phyloP scores from a whole-genome alignment of 2,329 filamentous ascomycete genomes.

The Calonectria pseudoreteaudii region DNA sequence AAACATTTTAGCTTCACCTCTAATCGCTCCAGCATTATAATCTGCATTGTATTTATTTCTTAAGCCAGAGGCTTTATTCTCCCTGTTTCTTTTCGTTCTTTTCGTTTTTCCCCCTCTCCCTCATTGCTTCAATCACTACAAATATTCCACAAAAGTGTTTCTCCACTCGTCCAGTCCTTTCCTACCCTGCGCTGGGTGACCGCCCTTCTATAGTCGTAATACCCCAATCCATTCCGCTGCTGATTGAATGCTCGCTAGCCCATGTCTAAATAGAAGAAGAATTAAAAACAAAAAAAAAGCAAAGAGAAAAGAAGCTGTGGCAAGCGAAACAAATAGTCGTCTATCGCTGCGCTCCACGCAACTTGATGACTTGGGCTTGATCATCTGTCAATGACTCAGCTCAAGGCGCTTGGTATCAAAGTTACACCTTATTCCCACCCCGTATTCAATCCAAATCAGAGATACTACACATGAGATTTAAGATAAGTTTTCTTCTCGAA shows the following conservation, averaged over 20 bases:
- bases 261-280: constrained; percentile 38
- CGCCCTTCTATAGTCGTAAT: constrained; percentile 40
- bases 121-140: not conserved
- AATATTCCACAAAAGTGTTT: not conserved
- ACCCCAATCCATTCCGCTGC: constrained; percentile 29
- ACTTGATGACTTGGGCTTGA: not conserved
- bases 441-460: constrained; percentile 16
- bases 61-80: not conserved
- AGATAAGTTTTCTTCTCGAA: not conserved
- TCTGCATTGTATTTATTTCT: not conserved
- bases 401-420: not conserved
- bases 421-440: not conserved
- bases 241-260: constrained; percentile 29
- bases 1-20: not conserved
- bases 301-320: constrained; percentile 19
- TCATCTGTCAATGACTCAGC: not conserved
- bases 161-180: not conserved
- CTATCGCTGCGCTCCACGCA: constrained; percentile 25
- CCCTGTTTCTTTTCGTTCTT: not conserved
- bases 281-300: constrained; percentile 31
- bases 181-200: constrained; percentile 27
- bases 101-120: not conserved
- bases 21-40: not conserved
- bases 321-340: constrained; percentile 25
- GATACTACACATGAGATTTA: not conserved